Evolutionary conservation across 139 green algal species (phyloP).

Genomic region (Edaphochlamys debaryana): DNA sequence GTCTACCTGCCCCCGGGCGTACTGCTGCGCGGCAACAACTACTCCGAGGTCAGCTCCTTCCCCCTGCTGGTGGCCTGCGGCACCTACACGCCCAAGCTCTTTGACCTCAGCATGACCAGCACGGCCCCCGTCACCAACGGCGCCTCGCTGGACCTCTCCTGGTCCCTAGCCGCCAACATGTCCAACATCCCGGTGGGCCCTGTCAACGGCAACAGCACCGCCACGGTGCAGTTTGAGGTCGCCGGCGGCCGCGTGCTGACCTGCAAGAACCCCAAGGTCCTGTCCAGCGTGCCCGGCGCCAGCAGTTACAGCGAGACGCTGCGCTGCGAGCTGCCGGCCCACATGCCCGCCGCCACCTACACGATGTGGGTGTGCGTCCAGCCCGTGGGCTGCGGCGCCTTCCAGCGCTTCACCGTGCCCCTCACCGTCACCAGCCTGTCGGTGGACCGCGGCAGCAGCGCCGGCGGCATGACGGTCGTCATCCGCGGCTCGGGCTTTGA

Average conservation of each 20-base stretch:
- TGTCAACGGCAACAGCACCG: background rate
- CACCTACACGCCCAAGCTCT: too few species aligned
- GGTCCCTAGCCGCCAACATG: too few species aligned
- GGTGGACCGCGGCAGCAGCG: conserved; percentile 17
- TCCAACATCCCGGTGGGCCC: background rate
- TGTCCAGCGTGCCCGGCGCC: too few species aligned
- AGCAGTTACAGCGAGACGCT: background rate
- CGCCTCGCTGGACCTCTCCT: too few species aligned
- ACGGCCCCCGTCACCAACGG: too few species aligned
- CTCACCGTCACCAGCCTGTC: conserved; percentile 7
- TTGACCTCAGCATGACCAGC: too few species aligned
- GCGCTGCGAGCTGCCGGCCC: conserved; percentile 8
- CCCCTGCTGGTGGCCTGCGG: too few species aligned
- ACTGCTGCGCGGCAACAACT: too few species aligned
- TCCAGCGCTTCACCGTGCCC: background rate
- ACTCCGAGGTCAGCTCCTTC: too few species aligned
- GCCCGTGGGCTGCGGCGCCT: conserved; percentile 23
- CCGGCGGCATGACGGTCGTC: conserved; percentile 32
- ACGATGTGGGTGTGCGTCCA: conserved; percentile 39
- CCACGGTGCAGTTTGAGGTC: conserved; percentile 20
- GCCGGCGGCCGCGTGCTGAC: background rate
- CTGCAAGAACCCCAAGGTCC: background rate
- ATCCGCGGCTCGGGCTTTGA: conserved; percentile 45
- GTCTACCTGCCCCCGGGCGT: too few species aligned
- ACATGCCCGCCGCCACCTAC: conserved; percentile 30